Evolutionary conservation across 805 yeast genomes (phyloP), one percentile per base, ranked within the genome.

Genomic region (Kregervanrija delftensis): DNA sequence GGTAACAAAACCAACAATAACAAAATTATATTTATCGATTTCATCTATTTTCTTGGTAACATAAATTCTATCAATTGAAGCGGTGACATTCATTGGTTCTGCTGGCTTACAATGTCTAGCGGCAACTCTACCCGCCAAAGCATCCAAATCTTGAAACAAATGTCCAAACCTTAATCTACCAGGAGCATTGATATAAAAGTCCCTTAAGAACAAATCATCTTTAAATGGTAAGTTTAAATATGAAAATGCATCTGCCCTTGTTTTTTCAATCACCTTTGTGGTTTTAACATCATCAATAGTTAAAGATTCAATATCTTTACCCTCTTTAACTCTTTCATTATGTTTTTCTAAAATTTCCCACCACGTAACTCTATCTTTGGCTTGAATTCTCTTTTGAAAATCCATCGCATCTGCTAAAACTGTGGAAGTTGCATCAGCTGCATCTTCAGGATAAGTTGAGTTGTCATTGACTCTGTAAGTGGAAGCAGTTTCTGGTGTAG

Each of bases 161-260:
- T 89, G 96, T 35, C 97, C 98, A 55, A 87, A 87, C 58, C 96
- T 73, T 58, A 89, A 72, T 51, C 96, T 75, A n/a, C 97, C 97
- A 46, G 81, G 83, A 4, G 96, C 90, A 62, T 86, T 86, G 56
- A 87, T 84, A 59, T 90, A 90, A 39, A 89, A 78, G 59, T 90
- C 98, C 50, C 95, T 78, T 30, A 88, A 70, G 79, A 84, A 81
- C 33, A 75, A 68, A 60, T 90, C 96, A 48, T 85, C 85, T 55
- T 85, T 86, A 69, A 90, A 89, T 0, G 96, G 96, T 41, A 90
- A 68, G 1, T 75, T 68, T 48, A 84, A 65, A 56, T 73, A 83
- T 35, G 82, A 71, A 54, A 85, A 85, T 3, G 96, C 86, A 52
- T 89, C 96, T 11, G 69, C 70, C 52, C 93, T 74, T 1, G 93